Percentiles rank a stretch among this genome's conserved stretches.
Evolutionary conservation across 108 stramenopile genomes (phyloP).

Genomic region (Nitzschia sp.): DNA sequence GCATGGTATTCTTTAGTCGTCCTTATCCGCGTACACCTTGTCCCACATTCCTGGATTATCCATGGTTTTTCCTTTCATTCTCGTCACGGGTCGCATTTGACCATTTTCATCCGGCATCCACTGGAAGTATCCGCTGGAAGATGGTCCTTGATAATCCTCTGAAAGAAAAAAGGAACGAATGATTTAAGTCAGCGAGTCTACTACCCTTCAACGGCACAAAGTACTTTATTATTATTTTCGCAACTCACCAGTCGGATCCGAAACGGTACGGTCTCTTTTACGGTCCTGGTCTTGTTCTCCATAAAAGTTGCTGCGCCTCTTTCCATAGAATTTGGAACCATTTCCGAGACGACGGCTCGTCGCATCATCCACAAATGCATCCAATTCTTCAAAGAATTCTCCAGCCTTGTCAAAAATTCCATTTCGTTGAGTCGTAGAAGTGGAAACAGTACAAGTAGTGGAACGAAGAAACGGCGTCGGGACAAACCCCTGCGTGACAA

Average conservation of each 20-base stretch:
- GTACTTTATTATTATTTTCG: no score
- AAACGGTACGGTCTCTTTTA: slow-evolving; percentile 53
- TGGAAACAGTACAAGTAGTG: background rate
- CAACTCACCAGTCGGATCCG: slow-evolving; percentile 44
- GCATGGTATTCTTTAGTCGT: background rate
- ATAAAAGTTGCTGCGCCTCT: slow-evolving; percentile 47
- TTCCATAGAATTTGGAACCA: slow-evolving; percentile 85
- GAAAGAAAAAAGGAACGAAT: background rate
- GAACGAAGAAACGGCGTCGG: no score
- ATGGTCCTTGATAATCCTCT: slow-evolving; percentile 83
- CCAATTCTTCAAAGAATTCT: slow-evolving; percentile 80
- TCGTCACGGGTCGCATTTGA: slow-evolving; percentile 67
- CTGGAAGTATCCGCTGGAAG: slow-evolving; percentile 73
- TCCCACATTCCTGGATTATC: slow-evolving; percentile 54
- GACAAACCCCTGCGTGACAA: no score
- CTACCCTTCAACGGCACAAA: no score
- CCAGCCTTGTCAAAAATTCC: slow-evolving; percentile 38
- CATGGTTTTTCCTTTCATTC: slow-evolving; percentile 69
- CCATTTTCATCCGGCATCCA: slow-evolving; percentile 82
- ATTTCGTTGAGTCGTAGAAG: background rate
- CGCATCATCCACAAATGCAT: slow-evolving; percentile 90
- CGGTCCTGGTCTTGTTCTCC: slow-evolving; percentile 63
- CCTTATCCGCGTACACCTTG: slow-evolving; percentile 23
- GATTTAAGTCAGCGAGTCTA: background rate
- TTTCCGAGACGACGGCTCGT: slow-evolving; percentile 74